phyloP scores from a whole-genome alignment of 352 stramenopile genomes.

The Nothophytophthora sp. region DNA sequence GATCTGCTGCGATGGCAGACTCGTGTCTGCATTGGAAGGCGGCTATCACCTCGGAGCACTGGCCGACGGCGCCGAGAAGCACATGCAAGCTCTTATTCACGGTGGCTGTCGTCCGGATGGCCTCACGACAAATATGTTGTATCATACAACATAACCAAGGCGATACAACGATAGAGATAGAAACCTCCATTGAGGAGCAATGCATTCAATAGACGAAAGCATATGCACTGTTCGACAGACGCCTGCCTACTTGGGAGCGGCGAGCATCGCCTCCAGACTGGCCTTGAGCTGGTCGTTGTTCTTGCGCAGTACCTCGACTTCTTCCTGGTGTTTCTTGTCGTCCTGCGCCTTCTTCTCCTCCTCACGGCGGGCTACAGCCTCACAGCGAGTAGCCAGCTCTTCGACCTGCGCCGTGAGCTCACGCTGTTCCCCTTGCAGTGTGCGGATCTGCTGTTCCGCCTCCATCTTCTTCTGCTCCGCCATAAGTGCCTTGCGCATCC shows the following conservation, averaged over 20 bases:
- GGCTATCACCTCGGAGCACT: constrained; percentile 55
- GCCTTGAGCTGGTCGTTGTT: constrained; percentile 91
- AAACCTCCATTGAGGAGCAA: not conserved
- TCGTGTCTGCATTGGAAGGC: constrained; percentile 62
- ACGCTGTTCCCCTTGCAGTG: constrained; percentile 75
- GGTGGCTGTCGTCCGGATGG: constrained; percentile 27
- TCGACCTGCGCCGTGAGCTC: constrained; percentile 84
- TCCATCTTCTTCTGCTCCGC: constrained; percentile 92
- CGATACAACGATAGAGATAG: constrained; percentile 15
- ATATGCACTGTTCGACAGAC: not conserved
- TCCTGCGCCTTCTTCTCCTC: constrained; percentile 69
- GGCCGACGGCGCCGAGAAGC: constrained; percentile 49
- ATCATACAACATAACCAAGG: no score
- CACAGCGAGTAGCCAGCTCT: constrained; percentile 62
- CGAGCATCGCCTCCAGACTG: constrained; percentile 87
- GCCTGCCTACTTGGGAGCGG: constrained; percentile 52
- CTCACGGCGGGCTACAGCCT: constrained; percentile 60
- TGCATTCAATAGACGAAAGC: constrained; percentile 14
- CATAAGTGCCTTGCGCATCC: constrained; percentile 94
- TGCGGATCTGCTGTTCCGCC: constrained; percentile 78
- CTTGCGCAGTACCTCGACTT: constrained; percentile 85
- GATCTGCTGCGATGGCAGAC: constrained; percentile 39
- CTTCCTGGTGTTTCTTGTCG: constrained; percentile 86
- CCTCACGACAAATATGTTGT: no score
- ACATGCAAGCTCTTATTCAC: constrained; percentile 47